Percentiles rank a stretch among this genome's conserved stretches.
Evolutionary conservation across 192 early-diverging fungal species (phyloP).

Genomic region (Coemansia sp.): DNA sequence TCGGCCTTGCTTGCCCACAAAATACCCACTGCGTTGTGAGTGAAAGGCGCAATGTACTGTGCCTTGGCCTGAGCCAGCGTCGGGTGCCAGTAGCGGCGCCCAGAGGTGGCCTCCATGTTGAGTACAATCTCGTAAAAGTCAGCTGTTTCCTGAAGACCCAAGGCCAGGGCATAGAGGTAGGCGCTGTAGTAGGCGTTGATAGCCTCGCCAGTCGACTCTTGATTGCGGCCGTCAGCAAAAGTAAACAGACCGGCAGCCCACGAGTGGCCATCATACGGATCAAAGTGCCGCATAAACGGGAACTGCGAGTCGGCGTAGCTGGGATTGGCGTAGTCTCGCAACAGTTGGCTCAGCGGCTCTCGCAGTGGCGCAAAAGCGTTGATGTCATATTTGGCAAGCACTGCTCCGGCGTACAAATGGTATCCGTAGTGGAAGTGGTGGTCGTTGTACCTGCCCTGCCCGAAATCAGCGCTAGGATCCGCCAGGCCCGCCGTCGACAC

Average conservation of each 20-base stretch:
- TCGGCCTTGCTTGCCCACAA: conserved; percentile 55
- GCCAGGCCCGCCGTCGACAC: conserved; percentile 33
- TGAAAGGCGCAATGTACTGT: conserved; percentile 37
- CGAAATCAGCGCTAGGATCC: conserved; percentile 47
- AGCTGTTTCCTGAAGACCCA: conserved; percentile 32
- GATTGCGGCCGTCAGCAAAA: conserved; percentile 55
- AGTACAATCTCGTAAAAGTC: conserved; percentile 52
- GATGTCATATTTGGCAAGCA: conserved; percentile 52
- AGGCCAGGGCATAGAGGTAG: conserved; percentile 46
- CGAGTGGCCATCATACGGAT: conserved; percentile 63
- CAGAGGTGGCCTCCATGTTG: conserved; percentile 52
- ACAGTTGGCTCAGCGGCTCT: conserved; percentile 35
- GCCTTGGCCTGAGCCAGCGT: conserved; percentile 19
- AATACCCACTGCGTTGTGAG: conserved; percentile 51
- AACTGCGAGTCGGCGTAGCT: conserved; percentile 50
- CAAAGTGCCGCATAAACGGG: conserved; percentile 57
- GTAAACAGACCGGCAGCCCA: conserved; percentile 61
- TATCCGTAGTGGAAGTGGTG: conserved; percentile 66
- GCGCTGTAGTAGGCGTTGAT: conserved; percentile 60
- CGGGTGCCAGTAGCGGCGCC: conserved; percentile 56
- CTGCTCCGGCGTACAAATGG: conserved; percentile 55
- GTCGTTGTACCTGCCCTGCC: conserved; percentile 60
- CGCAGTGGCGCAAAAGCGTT: conserved; percentile 27
- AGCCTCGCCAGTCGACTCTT: conserved; percentile 56
- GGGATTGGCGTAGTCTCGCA: conserved; percentile 61